These are phyloP conservation scores for Citrus medica DNA, from an alignment of 345 rosid genomes.

Conservation along the genomic window DNA sequence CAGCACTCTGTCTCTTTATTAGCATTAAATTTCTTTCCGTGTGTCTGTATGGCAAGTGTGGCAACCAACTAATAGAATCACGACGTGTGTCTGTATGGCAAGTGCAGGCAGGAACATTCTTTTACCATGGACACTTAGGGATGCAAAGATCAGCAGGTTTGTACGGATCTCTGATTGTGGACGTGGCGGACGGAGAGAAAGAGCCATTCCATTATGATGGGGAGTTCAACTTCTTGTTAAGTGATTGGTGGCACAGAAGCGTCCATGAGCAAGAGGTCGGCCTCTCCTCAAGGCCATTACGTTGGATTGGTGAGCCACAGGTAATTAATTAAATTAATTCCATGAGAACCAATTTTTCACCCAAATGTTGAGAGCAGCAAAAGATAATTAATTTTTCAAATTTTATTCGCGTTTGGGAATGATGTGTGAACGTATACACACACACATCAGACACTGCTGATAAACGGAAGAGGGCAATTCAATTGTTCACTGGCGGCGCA, in stretches of 20 bases:
- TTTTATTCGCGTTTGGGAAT: too few relatives aligned
- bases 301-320: slow-evolving; percentile 86
- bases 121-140: slow-evolving; percentile 84
- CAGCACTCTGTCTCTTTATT: too few relatives aligned
- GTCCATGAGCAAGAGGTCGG: slow-evolving; percentile 65
- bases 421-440: too few relatives aligned
- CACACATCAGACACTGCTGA: slow-evolving; percentile 33
- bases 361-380: too few relatives aligned
- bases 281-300: slow-evolving; percentile 63
- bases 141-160: slow-evolving; percentile 90
- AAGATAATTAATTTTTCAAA: too few relatives aligned
- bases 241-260: slow-evolving; percentile 82
- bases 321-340: slow-evolving; percentile 21
- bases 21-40: too few relatives aligned
- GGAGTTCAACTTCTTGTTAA: slow-evolving; percentile 54
- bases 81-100: background rate
- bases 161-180: slow-evolving; percentile 61
- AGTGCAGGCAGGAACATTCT: slow-evolving; percentile 69
- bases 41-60: too few relatives aligned
- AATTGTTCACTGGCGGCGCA: slow-evolving; percentile 67
- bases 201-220: slow-evolving; percentile 73
- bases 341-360: too few relatives aligned
- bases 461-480: slow-evolving; percentile 87
- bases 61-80: background rate
- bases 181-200: slow-evolving; percentile 43